Evolutionary conservation across 2,329 filamentous ascomycete species (phyloP), one percentile per base, ranked within the genome.

Genomic region (Leptoxyphium fumago): DNA sequence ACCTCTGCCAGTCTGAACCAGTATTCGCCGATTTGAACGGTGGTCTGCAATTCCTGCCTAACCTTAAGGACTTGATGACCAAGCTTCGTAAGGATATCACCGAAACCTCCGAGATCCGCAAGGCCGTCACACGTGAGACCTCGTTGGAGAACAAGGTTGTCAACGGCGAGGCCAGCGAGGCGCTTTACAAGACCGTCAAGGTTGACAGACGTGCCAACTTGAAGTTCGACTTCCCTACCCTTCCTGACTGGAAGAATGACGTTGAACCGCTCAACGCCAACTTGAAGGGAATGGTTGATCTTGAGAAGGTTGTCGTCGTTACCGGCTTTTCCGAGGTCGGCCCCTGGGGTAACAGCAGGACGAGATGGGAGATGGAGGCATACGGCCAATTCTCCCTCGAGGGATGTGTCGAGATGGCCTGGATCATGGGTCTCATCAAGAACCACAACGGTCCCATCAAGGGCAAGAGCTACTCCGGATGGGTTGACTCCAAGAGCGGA

Each of bases 361-460:
- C 91, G 39, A 80, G 91, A 49, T 98, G 91, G 91, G 91, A 98
- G 71, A 98, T 98, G 89, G 91, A 98, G 65, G 88, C 91, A 1
- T 80, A 88, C 53, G 91, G 91, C 61, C 77, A 94, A 60, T 98
- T 98, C 70, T 96, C 91, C 8, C 77, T 98, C 11, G 93, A 98
- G 65, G 91, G 91, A 28, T 96, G 91, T 58, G 82, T 98, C 48
- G 91, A 98, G 67, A 98, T 98, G 91, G 88, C 91, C 29, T 98
- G 91, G 91, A 86, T 98, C 65, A 98, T 96, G 89, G 91, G 91
- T 60, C 78, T 96, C 47, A 96, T 98, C 71, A 95, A 89, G 74
- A 94, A 98, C 65, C 85, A 94, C 72, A 96, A 96, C 55, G 91
- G 91, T 14, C 80, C 82, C 29, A 78, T 98, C 63, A 98, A 98